Base-by-base conservation (phyloP, 345 rosid genomes). In the Iberis pinnata region DNA sequence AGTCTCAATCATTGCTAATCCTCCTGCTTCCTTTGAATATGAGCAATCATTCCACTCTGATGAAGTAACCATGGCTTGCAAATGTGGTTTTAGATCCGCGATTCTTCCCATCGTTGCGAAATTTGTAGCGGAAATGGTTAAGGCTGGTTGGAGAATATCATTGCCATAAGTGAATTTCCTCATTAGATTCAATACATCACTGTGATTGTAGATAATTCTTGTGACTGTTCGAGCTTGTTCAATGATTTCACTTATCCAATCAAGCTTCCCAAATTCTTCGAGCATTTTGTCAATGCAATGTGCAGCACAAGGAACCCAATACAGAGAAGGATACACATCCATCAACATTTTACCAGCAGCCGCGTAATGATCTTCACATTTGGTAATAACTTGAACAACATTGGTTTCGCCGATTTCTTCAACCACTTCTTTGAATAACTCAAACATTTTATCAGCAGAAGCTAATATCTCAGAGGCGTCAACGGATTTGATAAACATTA, bases 221-320 rank as follows among this genome's bases (percentile, higher is more conserved):
- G 97, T 83, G 35, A 92, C 76, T 29, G 88, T 70, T 74, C 69
- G 74, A 56, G 98, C 97, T 60, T 85, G 90, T 56, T 75, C 85
- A 43, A 88, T 74, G 17, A 77, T 69, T 16, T 67, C 74, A 35
- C 71, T 62, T 56, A 92, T 77, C 97, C 89, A 81, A 17, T 74
- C 48, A 2, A 68, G 8, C 64, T 68, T 62, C 10, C 59, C 63
- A 22, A 92, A 76, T 47, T 85, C 95, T 61, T 78, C 88, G 2
- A 92, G 87, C 69, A 92, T 88, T 72, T 74, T 64, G 72, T 81
- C 88, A 22, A 85, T 57, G 68, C 81, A 83, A 37, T 60, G 77
- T 49, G 76, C 75, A 41, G 95, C 86, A 68, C 97, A 88, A 47
- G 97, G 94, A 60, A 88, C 77, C 95, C 97, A 92, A 29, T 78